Evolutionary conservation across 148 eudicot genomes (phyloP).

Genomic region (Vaccinium myrtillus): DNA sequence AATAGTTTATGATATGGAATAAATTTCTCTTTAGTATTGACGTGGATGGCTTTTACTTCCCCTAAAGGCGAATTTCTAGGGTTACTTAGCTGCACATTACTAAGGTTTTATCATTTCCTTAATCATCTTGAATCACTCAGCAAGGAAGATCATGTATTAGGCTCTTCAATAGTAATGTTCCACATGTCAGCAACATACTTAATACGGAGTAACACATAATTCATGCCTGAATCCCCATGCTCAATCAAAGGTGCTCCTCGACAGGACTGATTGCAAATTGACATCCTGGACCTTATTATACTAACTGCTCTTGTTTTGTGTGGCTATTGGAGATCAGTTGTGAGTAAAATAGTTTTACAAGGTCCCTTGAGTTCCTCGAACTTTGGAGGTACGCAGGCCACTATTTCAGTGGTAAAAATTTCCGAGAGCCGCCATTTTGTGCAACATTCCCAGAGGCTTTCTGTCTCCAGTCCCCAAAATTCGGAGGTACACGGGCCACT

Average conservation of each 20-base stretch:
- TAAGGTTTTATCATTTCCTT: background rate
- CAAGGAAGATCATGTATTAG: background rate
- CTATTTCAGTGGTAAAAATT: background rate
- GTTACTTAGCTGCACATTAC: background rate
- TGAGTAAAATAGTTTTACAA: background rate
- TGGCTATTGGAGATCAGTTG: background rate
- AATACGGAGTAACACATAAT: background rate
- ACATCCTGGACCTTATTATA: background rate
- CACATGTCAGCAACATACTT: background rate
- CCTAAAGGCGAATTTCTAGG: background rate
- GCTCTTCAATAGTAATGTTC: background rate
- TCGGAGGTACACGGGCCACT: too few relatives aligned
- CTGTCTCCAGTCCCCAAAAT: too few relatives aligned
- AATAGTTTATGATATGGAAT: background rate
- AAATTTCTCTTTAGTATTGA: background rate
- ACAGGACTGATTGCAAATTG: background rate
- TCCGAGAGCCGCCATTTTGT: too few relatives aligned
- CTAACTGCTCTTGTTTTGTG: background rate
- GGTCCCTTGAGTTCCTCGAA: background rate
- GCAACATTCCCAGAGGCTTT: too few relatives aligned
- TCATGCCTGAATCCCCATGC: background rate
- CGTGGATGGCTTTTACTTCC: background rate
- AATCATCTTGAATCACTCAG: background rate
- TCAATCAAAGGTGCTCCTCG: background rate
- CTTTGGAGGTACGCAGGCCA: background rate